A percentile compares a stretch with the other conserved stretches of the same genome.
phyloP scores from a whole-genome alignment of 2,329 filamentous ascomycete species.

The Trichoderma brevicompactum region DNA sequence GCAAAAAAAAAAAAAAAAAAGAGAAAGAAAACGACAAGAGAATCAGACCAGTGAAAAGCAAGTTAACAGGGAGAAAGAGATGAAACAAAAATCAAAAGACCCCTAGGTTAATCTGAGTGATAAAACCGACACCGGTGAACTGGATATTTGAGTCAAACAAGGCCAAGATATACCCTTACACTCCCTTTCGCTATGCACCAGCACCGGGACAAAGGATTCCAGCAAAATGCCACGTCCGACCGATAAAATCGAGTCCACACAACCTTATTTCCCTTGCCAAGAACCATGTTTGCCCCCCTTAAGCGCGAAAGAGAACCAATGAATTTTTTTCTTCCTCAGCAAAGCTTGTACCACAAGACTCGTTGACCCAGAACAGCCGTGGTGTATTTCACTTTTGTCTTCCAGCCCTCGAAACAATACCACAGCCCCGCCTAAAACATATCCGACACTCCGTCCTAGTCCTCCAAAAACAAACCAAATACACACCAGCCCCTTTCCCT shows the following conservation, averaged over 20 bases:
- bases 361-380: slow-evolving; percentile 45
- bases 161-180: slow-evolving; percentile 47
- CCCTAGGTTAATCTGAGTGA: slow-evolving; percentile 26
- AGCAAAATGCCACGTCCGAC: slow-evolving; percentile 45
- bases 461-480: slow-evolving; percentile 42
- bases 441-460: slow-evolving; percentile 48
- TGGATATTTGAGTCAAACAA: slow-evolving; percentile 43
- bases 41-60: slow-evolving; percentile 29
- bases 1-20: slow-evolving; percentile 19
- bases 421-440: slow-evolving; percentile 44
- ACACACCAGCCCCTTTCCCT: slow-evolving; percentile 45
- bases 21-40: slow-evolving; percentile 33
- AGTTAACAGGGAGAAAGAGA: slow-evolving; percentile 31
- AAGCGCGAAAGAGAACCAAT: slow-evolving; percentile 29
- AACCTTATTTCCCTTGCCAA: slow-evolving; percentile 29
- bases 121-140: slow-evolving; percentile 36
- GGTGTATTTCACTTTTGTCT: slow-evolving; percentile 49
- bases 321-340: slow-evolving; percentile 35
- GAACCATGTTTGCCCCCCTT: slow-evolving; percentile 30
- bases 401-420: slow-evolving; percentile 44
- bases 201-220: slow-evolving; percentile 47
- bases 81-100: slow-evolving; percentile 29
- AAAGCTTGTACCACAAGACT: slow-evolving; percentile 39
- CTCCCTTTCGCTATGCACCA: slow-evolving; percentile 52
- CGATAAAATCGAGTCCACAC: slow-evolving; percentile 32